A percentile compares a stretch with the other conserved stretches of the same genome.
Conservation (phyloP, 331 rosid species). For the Cydonia oblonga region DNA sequence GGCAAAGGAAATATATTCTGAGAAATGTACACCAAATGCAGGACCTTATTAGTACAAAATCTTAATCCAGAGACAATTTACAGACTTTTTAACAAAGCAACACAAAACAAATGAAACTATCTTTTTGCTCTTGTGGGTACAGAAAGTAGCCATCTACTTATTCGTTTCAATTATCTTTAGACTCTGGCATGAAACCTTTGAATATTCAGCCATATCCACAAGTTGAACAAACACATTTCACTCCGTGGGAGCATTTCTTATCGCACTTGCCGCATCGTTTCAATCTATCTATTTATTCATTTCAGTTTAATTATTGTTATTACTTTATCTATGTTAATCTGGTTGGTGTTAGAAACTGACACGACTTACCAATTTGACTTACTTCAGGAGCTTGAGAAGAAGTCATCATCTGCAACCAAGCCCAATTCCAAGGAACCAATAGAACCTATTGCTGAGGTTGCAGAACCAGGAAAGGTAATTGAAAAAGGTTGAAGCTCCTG, state of each 20-base stretch:
- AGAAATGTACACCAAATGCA: too few relatives aligned
- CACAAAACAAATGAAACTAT: too few relatives aligned
- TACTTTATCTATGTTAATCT: too few relatives aligned
- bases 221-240: neutral
- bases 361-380: neutral
- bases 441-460: constrained; percentile 28
- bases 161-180: neutral
- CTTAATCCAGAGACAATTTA: too few relatives aligned
- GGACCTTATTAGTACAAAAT: too few relatives aligned
- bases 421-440: constrained; percentile 29
- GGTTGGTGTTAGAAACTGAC: constrained; percentile 8
- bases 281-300: too few relatives aligned
- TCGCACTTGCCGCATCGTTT: neutral
- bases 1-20: too few relatives aligned
- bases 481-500: constrained; percentile 20
- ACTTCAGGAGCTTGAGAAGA: constrained; percentile 41
- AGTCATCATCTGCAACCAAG: constrained; percentile 31
- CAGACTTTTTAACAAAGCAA: neutral
- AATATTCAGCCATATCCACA: neutral
- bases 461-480: constrained; percentile 28
- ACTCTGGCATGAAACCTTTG: neutral
- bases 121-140: neutral
- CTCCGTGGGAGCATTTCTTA: too few relatives aligned
- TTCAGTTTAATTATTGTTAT: too few relatives aligned
- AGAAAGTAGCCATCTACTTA: neutral